Percentiles rank a stretch among this genome's conserved stretches.
Conservation (phyloP, 2,329 filamentous ascomycete species). For the Metarhizium rileyi region DNA sequence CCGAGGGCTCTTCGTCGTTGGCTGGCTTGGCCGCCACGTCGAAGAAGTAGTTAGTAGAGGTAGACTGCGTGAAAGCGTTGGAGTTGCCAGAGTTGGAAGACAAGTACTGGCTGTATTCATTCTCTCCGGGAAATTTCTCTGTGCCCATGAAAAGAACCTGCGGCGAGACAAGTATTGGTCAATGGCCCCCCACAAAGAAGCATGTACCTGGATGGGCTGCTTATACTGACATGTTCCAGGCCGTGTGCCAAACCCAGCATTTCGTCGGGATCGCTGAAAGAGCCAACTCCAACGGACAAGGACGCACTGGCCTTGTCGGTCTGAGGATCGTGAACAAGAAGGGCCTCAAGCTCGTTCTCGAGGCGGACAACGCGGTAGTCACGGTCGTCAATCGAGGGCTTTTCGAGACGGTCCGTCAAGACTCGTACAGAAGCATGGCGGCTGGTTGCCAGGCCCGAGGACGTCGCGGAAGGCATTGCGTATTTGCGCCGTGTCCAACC, state of each 20-base stretch:
- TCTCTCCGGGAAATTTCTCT: conserved; percentile 92
- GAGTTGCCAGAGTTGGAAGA: conserved; percentile 83
- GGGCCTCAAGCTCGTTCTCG: conserved; percentile 76
- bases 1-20: conserved; percentile 46
- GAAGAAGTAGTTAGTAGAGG: conserved; percentile 97
- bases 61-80: conserved; percentile 89
- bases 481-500: neutral
- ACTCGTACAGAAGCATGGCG: conserved; percentile 23
- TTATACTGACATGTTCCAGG: conserved; percentile 67
- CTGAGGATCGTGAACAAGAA: conserved; percentile 86
- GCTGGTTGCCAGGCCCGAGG: conserved; percentile 24
- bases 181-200: neutral
- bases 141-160: conserved; percentile 94
- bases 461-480: conserved; percentile 22
- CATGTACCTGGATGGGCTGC: conserved; percentile 7
- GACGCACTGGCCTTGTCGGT: conserved; percentile 96
- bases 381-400: conserved; percentile 75
- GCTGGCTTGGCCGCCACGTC: conserved; percentile 77
- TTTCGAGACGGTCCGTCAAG: conserved; percentile 66
- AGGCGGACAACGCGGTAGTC: conserved; percentile 80
- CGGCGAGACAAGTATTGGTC: conserved; percentile 8
- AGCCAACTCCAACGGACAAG: conserved; percentile 91
- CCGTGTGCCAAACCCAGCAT: conserved; percentile 95
- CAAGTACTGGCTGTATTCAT: conserved; percentile 91
- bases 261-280: conserved; percentile 82